These are phyloP conservation scores for Russula ochroleuca DNA, from an alignment of 768 basidiomycete genomes.

Conservation along the genomic window DNA sequence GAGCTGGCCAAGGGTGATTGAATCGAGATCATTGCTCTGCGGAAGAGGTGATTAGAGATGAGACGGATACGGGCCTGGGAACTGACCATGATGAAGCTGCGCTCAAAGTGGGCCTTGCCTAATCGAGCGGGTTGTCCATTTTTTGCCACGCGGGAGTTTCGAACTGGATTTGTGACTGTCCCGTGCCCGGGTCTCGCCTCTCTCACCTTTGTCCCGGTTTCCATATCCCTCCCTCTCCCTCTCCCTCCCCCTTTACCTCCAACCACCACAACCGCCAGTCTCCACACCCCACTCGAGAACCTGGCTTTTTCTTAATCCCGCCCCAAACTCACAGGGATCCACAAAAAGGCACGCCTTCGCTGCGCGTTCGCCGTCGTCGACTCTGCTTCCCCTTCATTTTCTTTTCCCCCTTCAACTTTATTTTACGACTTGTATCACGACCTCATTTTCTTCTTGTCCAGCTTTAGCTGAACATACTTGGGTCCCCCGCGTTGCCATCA, in stretches of 20 bases:
- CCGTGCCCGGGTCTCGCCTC: slow-evolving; percentile 28
- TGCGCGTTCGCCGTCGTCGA: slow-evolving; percentile 73
- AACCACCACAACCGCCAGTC: slow-evolving; percentile 31
- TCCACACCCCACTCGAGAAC: slow-evolving; percentile 11
- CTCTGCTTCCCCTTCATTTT: slow-evolving; percentile 30
- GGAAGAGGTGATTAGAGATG: not conserved
- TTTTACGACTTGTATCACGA: slow-evolving; percentile 77
- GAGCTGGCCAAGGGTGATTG: slow-evolving; percentile 77
- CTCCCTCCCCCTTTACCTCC: slow-evolving; percentile 28
- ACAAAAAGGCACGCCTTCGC: slow-evolving; percentile 89
- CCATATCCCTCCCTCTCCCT: slow-evolving; percentile 17
- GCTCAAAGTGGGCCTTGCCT: not conserved
- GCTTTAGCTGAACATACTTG: slow-evolving; percentile 38
- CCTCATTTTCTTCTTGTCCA: slow-evolving; percentile 40
- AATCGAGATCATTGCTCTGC: slow-evolving; percentile 47
- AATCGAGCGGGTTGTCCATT: slow-evolving; percentile 10
- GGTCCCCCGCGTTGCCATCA: slow-evolving; percentile 39
- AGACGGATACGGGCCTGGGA: not conserved
- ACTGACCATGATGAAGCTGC: slow-evolving; percentile 15
- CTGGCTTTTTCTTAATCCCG: slow-evolving; percentile 17
- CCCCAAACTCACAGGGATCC: slow-evolving; percentile 22
- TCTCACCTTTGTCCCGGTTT: slow-evolving; percentile 24
- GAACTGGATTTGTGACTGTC: slow-evolving; percentile 23
- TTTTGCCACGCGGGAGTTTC: slow-evolving; percentile 19
- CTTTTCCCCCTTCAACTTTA: slow-evolving; percentile 30